Base-by-base conservation (phyloP, 2,329 filamentous ascomycete genomes). In the Penicillium oxalicum region DNA sequence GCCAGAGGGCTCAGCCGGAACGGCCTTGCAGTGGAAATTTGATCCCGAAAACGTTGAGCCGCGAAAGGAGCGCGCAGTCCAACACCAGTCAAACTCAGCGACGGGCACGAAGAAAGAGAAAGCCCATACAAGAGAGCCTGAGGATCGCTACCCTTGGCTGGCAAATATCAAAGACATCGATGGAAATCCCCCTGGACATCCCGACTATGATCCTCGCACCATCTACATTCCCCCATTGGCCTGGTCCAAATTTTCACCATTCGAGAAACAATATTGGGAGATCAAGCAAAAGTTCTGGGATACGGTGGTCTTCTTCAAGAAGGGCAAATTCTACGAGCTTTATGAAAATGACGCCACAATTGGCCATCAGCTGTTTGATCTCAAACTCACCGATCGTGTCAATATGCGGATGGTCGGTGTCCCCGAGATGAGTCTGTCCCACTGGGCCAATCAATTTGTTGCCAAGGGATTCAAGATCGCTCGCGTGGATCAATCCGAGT, bases 361-460 rank as follows among this genome's bases (percentile, higher is more conserved):
- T 48, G 93, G 93, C 4, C 91, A 98, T 65, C 93, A 97, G 67
- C 77, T 96, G 12, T 98, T 98, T 61, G 93, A 98, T 68, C 79
- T 98, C 48, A 98, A 98, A 73, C 84, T 98, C 65, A 98, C 93
- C 0, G 93, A 98, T 61, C 82, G 93, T 47, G 93, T 98, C 67
- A 98, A 98, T 67, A 98, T 98, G 93, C 87, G 91, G 57, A 98
- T 98, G 93, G 93, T 97, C 2, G 93, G 93, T 52, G 93, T 98
- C 0, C 93, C 93, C 0, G 93, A 98, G 68, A 87, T 89, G 63
- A 95, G 90, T 9, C 76, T 98, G n/a, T 88, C 93, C 62, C 84
- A 93, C 67, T 98, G 93, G 93, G 90, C 93, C 48, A 95, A 94
- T 61, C 93, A 98, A 62, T 98, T 98, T 61, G 91, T 98, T 36